Conservation (phyloP, 1,284 basidiomycete species). For the Gomphus bonarii region DNA sequence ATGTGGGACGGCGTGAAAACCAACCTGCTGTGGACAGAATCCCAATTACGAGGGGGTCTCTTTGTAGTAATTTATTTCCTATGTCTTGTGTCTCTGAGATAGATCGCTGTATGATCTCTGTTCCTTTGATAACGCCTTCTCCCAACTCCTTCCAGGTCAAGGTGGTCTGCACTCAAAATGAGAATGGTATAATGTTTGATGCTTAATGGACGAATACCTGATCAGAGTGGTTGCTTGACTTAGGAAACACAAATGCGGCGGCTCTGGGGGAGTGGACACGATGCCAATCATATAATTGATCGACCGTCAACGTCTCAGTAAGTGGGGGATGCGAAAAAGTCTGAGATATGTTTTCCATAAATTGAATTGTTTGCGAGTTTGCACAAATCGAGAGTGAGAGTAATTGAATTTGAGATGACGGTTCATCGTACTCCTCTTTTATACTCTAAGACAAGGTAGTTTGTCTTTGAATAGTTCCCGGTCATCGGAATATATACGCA, state of each 20-base stretch:
- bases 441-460: too few relatives aligned
- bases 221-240: neutral
- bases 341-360: too few relatives aligned
- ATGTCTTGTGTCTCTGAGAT: neutral
- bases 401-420: too few relatives aligned
- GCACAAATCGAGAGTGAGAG: too few relatives aligned
- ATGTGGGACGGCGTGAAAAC: neutral
- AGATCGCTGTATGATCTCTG: neutral
- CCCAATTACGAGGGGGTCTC: constrained; percentile 16
- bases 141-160: constrained; percentile 3
- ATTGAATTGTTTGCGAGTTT: too few relatives aligned
- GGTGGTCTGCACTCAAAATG: neutral
- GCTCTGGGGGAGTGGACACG: constrained; percentile 23
- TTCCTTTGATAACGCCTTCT: neutral
- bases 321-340: constrained; percentile 1
- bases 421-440: too few relatives aligned
- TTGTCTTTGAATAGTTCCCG: too few relatives aligned
- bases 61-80: too few relatives aligned
- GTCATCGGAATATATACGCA: too few relatives aligned
- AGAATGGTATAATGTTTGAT: neutral
- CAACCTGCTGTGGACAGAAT: constrained; percentile 21
- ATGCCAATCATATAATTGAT: constrained; percentile 21
- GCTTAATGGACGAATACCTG: neutral
- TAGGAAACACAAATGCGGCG: constrained; percentile 23
- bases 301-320: constrained; percentile 12